Evolutionary conservation across 2,329 filamentous ascomycete species (phyloP).

Genomic region (Proliferodiscus dingleyae): DNA sequence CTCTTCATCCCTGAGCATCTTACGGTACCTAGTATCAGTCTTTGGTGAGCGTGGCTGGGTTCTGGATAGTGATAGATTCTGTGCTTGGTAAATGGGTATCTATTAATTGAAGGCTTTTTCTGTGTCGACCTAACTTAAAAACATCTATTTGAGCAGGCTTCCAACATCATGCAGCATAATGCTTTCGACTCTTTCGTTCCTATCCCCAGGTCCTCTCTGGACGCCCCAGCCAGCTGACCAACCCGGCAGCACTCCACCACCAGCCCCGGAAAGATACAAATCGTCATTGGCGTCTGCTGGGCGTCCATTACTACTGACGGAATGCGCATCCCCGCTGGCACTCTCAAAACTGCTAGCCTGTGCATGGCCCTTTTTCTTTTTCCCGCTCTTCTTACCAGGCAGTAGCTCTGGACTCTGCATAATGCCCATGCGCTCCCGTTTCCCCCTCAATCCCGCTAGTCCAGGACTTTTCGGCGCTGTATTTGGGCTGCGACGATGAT

Average conservation of each 20-base stretch:
- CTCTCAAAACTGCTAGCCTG: constrained; percentile 11
- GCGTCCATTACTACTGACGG: constrained; percentile 12
- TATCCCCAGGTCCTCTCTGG: constrained; percentile 14
- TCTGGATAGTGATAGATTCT: too few species aligned
- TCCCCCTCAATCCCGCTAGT: constrained; percentile 15
- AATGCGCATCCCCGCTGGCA: constrained; percentile 10
- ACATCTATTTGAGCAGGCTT: constrained; percentile 20
- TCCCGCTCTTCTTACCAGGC: constrained; percentile 9
- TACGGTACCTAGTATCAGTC: too few species aligned
- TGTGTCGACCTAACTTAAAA: too few species aligned
- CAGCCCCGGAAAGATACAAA: constrained; percentile 9
- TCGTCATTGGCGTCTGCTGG: constrained; percentile 13
- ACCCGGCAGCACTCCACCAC: constrained; percentile 15
- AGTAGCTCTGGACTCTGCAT: constrained; percentile 24
- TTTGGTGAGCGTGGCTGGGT: too few species aligned
- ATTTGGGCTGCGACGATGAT: constrained; percentile 7
- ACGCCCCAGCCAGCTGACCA: constrained; percentile 28
- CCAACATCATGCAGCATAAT: constrained; percentile 29
- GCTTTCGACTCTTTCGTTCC: constrained; percentile 19
- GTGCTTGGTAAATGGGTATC: too few species aligned
- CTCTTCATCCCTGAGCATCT: too few species aligned
- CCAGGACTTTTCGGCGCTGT: constrained; percentile 16
- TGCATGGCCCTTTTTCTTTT: constrained; percentile 8
- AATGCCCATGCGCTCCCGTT: constrained; percentile 22
- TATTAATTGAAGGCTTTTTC: too few species aligned